Conservation (phyloP, 176 grass and related monocot species). For the Hsuehochloa calcarea region DNA sequence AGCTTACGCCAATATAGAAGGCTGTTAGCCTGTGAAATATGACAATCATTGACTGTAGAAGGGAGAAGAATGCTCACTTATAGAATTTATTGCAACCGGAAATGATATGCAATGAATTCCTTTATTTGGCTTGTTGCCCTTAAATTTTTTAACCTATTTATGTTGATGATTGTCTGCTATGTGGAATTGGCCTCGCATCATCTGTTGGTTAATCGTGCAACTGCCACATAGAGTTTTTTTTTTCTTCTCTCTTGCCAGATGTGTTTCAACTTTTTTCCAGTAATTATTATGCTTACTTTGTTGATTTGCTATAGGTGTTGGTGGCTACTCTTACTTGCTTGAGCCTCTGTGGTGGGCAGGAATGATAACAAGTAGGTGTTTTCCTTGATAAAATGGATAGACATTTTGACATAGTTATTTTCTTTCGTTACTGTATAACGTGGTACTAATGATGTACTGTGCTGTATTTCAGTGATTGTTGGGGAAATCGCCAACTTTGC, state of each 20-base stretch:
- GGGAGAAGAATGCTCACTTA: neutral
- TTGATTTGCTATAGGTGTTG: constrained; percentile 64
- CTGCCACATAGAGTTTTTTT: neutral
- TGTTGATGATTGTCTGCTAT: neutral
- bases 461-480: constrained; percentile 76
- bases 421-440: neutral
- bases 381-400: constrained; percentile 1
- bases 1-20: neutral
- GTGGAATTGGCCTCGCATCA: neutral
- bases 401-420: neutral
- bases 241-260: neutral
- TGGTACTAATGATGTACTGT: constrained; percentile 3
- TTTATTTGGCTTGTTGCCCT: neutral
- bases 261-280: neutral
- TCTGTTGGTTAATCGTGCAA: neutral
- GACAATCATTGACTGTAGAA: neutral
- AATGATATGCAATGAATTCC: neutral
- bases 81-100: neutral
- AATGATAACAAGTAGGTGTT: constrained; percentile 84
- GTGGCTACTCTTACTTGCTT: constrained; percentile 94
- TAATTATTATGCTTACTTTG: neutral
- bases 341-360: constrained; percentile 96
- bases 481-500: constrained; percentile 95
- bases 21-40: neutral
- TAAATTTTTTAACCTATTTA: neutral